Evolutionary conservation across 306 rosid species (phyloP).

Genomic region (Elaeagnus macrophylla): DNA sequence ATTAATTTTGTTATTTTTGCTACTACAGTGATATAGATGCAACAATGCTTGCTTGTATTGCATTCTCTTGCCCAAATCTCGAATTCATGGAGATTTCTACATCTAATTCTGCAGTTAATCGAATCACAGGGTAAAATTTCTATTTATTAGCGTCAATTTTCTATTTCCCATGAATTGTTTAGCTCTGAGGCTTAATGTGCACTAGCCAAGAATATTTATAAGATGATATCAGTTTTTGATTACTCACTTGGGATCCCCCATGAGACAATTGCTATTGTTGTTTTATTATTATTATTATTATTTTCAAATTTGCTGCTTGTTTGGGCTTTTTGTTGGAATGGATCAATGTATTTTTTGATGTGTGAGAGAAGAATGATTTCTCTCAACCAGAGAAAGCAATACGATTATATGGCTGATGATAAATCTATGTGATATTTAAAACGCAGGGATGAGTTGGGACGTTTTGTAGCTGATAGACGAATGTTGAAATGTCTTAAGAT

Average conservation of each 20-base stretch:
- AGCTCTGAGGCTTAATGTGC: background rate
- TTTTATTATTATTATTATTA: too few relatives aligned
- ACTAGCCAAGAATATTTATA: background rate
- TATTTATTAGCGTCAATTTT: background rate
- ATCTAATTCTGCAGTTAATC: constrained; percentile 42
- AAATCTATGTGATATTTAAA: constrained; percentile 15
- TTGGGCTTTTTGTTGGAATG: background rate
- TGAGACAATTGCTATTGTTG: background rate
- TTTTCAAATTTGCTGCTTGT: background rate
- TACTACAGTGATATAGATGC: constrained; percentile 80
- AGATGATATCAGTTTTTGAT: background rate
- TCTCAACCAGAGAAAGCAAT: background rate
- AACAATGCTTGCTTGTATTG: constrained; percentile 86
- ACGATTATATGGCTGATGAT: constrained; percentile 11
- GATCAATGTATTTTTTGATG: background rate
- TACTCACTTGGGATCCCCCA: background rate
- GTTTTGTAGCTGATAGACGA: constrained; percentile 78
- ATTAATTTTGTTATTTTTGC: constrained; percentile 8
- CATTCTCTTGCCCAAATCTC: constrained; percentile 89
- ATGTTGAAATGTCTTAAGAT: constrained; percentile 71
- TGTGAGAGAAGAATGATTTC: background rate
- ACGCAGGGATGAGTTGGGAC: constrained; percentile 74
- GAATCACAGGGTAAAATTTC: constrained; percentile 70
- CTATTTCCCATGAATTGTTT: background rate
- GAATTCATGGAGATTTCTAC: constrained; percentile 60